Evolutionary conservation across 345 rosid species (phyloP), one percentile per base, ranked within the genome.

Genomic region (Rhizophora apiculata): DNA sequence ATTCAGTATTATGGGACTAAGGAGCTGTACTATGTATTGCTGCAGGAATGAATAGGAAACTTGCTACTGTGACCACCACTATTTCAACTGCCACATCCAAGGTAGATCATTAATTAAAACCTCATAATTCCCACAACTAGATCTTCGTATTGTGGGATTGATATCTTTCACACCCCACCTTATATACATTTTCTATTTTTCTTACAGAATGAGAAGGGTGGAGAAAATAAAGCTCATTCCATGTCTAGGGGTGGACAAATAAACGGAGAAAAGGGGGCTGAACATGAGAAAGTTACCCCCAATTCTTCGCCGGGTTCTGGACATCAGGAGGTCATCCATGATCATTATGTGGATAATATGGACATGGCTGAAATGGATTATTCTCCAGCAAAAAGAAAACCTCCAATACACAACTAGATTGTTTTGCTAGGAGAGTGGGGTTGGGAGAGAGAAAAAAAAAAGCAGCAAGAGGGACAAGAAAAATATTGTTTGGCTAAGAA

Each of bases 321-420:
- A 52, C 64, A 65, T 24, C 43, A 55, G 61, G 43, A 70, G 60
- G 69, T 55, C 61, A 48, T 64, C 46, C 39, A 31, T 22, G 75
- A 78, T 52, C 67, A 61, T 1, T 34, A 68, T 46, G 81, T 73
- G 48, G 82, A 78, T 36, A 59, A 74, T 32, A 60, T 72, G 57
- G 79, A 76, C 62, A 72, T 84, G 36, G 61, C 83, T 0, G 85
- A 71, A 65, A 81, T 84, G 87, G 87, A 86, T 51, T 86, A 86
- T 49, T 78, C 89, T 76, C 86, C 86, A 6, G 85, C 89, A n/a
- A 82, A 58, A 65, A 78, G 84, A 75, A 83, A 80, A 72, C 75
- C 89, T 68, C 89, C 87, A 13, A 82, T 83, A 60, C 89, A 86
- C 65, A 86, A 86, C 70, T 85, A 69, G 60, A 72, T 20, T 0